phyloP scores from a whole-genome alignment of 2,329 filamentous ascomycete species.

The Fusarium sp. region DNA sequence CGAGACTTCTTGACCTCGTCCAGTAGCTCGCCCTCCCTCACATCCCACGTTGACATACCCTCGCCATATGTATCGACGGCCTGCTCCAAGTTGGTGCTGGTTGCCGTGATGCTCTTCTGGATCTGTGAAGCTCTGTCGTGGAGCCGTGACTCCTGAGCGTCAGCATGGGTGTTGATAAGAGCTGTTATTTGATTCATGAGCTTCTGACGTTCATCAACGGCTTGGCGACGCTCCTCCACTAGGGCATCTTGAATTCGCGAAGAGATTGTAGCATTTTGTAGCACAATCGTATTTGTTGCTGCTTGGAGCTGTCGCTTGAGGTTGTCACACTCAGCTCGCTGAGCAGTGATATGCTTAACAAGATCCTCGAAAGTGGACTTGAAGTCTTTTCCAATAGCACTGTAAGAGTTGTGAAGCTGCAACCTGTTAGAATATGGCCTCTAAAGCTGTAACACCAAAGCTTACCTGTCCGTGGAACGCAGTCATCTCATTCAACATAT shows the following conservation, averaged over 20 bases:
- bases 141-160: slow-evolving; percentile 78
- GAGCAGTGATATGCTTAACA: slow-evolving; percentile 76
- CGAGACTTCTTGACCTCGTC: slow-evolving; percentile 77
- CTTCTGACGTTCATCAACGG: slow-evolving; percentile 77
- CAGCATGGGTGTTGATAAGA: slow-evolving; percentile 80
- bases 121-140: slow-evolving; percentile 70
- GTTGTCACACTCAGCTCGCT: slow-evolving; percentile 79
- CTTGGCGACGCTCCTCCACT: slow-evolving; percentile 78
- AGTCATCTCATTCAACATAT: slow-evolving; percentile 86
- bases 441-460: background rate
- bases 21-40: slow-evolving; percentile 74
- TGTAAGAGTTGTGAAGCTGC: slow-evolving; percentile 85
- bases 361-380: slow-evolving; percentile 86
- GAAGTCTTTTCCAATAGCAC: slow-evolving; percentile 84
- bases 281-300: slow-evolving; percentile 74
- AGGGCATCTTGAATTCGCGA: slow-evolving; percentile 74
- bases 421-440: slow-evolving; percentile 14
- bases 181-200: slow-evolving; percentile 80
- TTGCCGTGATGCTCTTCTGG: slow-evolving; percentile 70
- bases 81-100: slow-evolving; percentile 72
- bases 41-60: slow-evolving; percentile 79
- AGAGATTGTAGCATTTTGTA: slow-evolving; percentile 75
- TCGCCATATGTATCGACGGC: slow-evolving; percentile 73
- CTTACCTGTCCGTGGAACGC: slow-evolving; percentile 78
- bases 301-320: slow-evolving; percentile 77